These are phyloP conservation scores for Suhomyces pyralidae DNA, from an alignment of 805 yeast genomes.

Conservation along the genomic window DNA sequence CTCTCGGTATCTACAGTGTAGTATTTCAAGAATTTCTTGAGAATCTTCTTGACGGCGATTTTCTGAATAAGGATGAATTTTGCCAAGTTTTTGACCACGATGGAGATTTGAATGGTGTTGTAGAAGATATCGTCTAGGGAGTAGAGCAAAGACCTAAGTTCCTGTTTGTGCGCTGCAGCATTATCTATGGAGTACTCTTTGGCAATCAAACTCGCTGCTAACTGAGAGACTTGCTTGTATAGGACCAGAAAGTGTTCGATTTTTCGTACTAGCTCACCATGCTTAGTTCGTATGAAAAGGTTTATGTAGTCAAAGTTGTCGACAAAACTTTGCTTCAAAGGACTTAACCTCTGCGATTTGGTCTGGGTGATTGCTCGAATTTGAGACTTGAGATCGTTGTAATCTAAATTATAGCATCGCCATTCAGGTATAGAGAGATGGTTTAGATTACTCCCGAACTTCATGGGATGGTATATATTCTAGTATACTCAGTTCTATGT, in stretches of 20 bases:
- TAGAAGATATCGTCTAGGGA: constrained; percentile 28
- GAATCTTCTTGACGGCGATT: constrained; percentile 66
- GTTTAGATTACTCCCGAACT: constrained; percentile 75
- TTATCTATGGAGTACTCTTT: not conserved
- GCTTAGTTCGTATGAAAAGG: constrained; percentile 63
- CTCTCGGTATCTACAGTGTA: constrained; percentile 22
- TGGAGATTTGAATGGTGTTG: constrained; percentile 40
- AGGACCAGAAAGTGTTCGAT: constrained; percentile 30
- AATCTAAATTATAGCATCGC: constrained; percentile 79
- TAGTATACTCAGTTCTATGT: not conserved
- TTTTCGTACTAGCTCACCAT: constrained; percentile 60
- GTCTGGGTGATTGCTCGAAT: constrained; percentile 57
- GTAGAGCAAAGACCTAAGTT: constrained; percentile 7
- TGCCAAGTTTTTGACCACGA: constrained; percentile 60
- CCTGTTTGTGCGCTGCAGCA: constrained; percentile 1
- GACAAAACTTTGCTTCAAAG: constrained; percentile 37
- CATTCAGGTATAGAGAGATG: constrained; percentile 84
- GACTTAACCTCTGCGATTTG: constrained; percentile 23
- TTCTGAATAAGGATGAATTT: constrained; percentile 71
- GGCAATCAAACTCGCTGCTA: not conserved
- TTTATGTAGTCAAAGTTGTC: constrained; percentile 60
- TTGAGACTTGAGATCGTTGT: constrained; percentile 67
- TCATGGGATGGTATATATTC: constrained; percentile 51
- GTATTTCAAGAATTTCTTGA: constrained; percentile 64
- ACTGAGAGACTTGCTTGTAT: constrained; percentile 6